phyloP scores from a whole-genome alignment of 495 filamentous ascomycete species.

The Aspergillus hancockii region DNA sequence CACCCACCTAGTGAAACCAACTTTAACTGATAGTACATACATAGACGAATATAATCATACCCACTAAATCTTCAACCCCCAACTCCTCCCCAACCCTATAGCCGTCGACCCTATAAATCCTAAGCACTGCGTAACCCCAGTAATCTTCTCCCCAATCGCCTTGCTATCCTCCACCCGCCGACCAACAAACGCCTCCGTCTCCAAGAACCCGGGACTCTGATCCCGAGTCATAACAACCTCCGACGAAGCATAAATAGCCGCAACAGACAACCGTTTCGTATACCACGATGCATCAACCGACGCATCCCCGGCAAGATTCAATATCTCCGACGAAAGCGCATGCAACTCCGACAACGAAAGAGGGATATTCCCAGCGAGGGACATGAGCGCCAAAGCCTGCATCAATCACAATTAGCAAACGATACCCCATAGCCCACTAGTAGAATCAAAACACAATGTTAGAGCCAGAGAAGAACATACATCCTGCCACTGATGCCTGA shows the following conservation, averaged over 20 bases:
- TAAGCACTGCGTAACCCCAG: slow-evolving; percentile 68
- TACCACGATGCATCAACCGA: slow-evolving; percentile 89
- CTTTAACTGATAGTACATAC: slow-evolving; percentile 17
- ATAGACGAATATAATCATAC: slow-evolving; percentile 3
- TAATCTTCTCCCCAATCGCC: slow-evolving; percentile 57
- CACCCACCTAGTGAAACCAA: neutral
- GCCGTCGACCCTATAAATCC: slow-evolving; percentile 67
- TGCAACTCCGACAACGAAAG: slow-evolving; percentile 78
- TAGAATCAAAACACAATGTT: neutral
- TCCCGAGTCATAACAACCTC: slow-evolving; percentile 96
- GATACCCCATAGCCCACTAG: neutral
- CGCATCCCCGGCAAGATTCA: slow-evolving; percentile 77
- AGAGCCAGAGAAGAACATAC: slow-evolving; percentile 43
- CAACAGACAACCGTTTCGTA: slow-evolving; percentile 76
- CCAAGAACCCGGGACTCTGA: slow-evolving; percentile 58
- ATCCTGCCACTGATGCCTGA: slow-evolving; percentile 81
- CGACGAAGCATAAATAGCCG: slow-evolving; percentile 77
- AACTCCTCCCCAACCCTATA: slow-evolving; percentile 45
- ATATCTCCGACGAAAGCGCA: slow-evolving; percentile 82
- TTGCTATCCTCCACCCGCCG: slow-evolving; percentile 71
- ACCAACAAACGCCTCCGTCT: slow-evolving; percentile 78
- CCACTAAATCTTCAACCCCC: slow-evolving; percentile 49
- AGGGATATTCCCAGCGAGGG: slow-evolving; percentile 72
- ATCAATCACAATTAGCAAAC: slow-evolving; percentile 4
- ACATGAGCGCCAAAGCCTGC: slow-evolving; percentile 87